Base-by-base conservation (phyloP, 306 rosid genomes). In the Bauhinia variegata region DNA sequence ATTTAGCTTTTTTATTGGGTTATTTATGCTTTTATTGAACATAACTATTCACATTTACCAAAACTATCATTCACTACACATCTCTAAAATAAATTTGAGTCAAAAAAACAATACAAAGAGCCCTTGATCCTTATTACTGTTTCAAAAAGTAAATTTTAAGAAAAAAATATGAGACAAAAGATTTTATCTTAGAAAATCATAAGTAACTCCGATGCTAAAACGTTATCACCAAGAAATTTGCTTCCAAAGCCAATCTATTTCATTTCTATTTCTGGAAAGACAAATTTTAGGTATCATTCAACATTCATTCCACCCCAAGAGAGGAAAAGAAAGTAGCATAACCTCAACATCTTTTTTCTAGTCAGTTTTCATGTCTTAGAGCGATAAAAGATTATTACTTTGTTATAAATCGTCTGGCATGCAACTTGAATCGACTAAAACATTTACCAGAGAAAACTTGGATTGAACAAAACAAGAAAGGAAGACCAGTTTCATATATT, bases 401-500 rank as follows among this genome's bases (percentile, higher is more conserved):
- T 32, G 34, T 16, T 48, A 19, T 48, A 57, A 64, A 47, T 64
- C 7, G 38, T 34, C 58, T 49, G 52, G 30, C 49, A 36, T 13
- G 38, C 37, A 65, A 51, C 37, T 65, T 51, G 13, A 36, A 66
- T 13, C 32, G 38, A 60, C 41, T 19, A 31, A 5, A 53, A 60
- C 52, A 18, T 42, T 60, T 36, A 18, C 70, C 28, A 23, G 28
- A 23, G 28, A 42, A 42, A 70, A 11, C 67, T 61, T 23, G 30
- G 63, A 70, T 63, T 42, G 8, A 52, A 67, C 8, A 68, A 36
- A 41, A 75, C 36, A 36, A 28, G 64, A 12, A 42, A 8, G 41
- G 41, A 42, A 57, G 55, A n/a, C n/a, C n/a, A 62, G 55, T 34
- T 68, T 69, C 64, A 51, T 72, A 75, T 71, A 53, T 48, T 50